Percentiles rank a stretch among this genome's conserved stretches.
Evolutionary conservation across 352 stramenopile species (phyloP).

Genomic region (Saprolegnia parasitica): DNA sequence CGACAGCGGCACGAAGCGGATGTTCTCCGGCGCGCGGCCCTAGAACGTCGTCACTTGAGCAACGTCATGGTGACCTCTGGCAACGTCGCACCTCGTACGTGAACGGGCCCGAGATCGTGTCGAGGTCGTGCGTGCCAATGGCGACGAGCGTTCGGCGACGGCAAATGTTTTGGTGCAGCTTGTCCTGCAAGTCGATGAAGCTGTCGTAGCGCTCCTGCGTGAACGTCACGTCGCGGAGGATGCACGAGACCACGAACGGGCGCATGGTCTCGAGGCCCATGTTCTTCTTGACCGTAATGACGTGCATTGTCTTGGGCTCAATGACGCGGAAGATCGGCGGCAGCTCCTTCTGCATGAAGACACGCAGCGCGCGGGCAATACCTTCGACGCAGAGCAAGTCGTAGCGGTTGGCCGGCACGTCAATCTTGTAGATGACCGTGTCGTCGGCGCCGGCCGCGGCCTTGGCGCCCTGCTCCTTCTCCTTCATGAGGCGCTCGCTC

Average conservation of each 20-base stretch:
- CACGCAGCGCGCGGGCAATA: constrained; percentile 92
- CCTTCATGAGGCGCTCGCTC: constrained; percentile 81
- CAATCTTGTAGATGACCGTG: constrained; percentile 99
- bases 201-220: constrained; percentile 94
- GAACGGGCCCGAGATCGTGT: constrained; percentile 93
- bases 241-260: constrained; percentile 97
- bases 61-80: not conserved
- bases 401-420: constrained; percentile 99
- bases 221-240: constrained; percentile 96
- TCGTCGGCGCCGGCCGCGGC: constrained; percentile 46
- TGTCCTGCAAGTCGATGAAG: constrained; percentile 99
- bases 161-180: constrained; percentile 99
- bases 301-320: constrained; percentile 50
- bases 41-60: constrained; percentile 32
- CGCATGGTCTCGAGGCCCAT: constrained; percentile 78
- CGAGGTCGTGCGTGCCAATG: constrained; percentile 99
- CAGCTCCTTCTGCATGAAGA: constrained; percentile 96
- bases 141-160: constrained; percentile 98
- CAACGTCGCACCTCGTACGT: constrained; percentile 56
- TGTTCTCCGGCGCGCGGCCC: constrained; percentile 89
- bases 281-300: constrained; percentile 83
- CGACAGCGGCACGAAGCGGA: constrained; percentile 96
- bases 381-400: constrained; percentile 99
- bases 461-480: constrained; percentile 63
- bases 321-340: constrained; percentile 83